Evolutionary conservation across 2,329 filamentous ascomycete species (phyloP).

Genomic region (Elsinoe perseae): DNA sequence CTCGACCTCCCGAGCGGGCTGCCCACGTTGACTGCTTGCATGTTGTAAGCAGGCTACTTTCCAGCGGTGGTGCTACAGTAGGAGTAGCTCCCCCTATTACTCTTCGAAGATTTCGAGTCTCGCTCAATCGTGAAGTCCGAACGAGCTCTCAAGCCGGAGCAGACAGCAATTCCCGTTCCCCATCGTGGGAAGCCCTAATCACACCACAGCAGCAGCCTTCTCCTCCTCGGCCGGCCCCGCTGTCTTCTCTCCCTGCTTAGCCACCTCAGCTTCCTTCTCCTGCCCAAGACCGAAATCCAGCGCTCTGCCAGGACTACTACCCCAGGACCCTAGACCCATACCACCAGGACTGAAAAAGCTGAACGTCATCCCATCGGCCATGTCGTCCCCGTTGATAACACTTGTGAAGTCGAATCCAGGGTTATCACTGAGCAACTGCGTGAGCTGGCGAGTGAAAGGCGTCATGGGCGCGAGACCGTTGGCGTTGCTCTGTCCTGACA

Average conservation of each 20-base stretch:
- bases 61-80: too few relatives aligned
- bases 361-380: background rate
- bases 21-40: too few relatives aligned
- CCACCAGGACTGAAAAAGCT: constrained; percentile 10
- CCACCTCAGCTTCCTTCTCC: background rate
- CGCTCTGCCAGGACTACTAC: background rate
- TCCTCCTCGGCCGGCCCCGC: background rate
- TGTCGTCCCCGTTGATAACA: background rate
- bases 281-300: background rate
- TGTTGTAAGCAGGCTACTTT: too few relatives aligned
- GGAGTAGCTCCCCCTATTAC: too few relatives aligned
- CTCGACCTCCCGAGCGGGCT: too few relatives aligned
- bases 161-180: background rate
- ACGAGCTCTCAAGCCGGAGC: too few relatives aligned
- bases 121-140: too few relatives aligned
- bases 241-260: background rate
- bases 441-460: constrained; percentile 56
- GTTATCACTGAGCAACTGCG: constrained; percentile 53
- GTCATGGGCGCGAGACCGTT: constrained; percentile 35
- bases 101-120: too few relatives aligned
- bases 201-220: background rate
- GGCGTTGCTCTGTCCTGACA: constrained; percentile 16
- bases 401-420: constrained; percentile 7
- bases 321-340: background rate
- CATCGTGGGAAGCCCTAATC: background rate